These are phyloP conservation scores for Sporothrix luriei DNA, from an alignment of 2,329 filamentous ascomycete genomes.

Conservation along the genomic window DNA sequence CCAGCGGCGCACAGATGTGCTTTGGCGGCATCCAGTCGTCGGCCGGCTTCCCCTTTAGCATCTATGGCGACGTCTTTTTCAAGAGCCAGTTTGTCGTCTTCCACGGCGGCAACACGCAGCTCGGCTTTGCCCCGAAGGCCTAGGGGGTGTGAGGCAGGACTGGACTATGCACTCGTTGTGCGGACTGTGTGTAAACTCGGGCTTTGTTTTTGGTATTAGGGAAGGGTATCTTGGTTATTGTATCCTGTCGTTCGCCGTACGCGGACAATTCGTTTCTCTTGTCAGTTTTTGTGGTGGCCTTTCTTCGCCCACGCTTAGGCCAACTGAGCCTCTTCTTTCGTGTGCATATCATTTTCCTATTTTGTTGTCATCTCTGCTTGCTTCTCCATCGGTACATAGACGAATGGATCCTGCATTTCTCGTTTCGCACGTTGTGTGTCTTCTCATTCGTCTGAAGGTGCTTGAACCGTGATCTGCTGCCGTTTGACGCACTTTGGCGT, in stretches of 20 bases:
- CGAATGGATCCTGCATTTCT: not conserved
- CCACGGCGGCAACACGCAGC: conserved; percentile 43
- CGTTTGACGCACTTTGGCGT: not conserved
- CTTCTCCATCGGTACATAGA: conserved; percentile 8
- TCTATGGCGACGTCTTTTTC: conserved; percentile 41
- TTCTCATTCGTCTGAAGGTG: conserved; percentile 4
- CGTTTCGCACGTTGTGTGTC: not conserved
- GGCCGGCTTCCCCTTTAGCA: conserved; percentile 37
- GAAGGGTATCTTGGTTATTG: not conserved
- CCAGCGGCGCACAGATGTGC: conserved; percentile 36
- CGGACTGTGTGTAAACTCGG: no score
- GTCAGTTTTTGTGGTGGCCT: not conserved
- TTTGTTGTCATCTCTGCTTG: not conserved
- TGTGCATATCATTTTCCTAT: not conserved
- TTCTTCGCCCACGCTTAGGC: conserved; percentile 4
- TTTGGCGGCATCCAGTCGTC: conserved; percentile 45
- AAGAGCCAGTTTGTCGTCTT: conserved; percentile 44
- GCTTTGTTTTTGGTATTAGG: not conserved
- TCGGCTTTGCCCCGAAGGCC: conserved; percentile 47
- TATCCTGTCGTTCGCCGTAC: not conserved
- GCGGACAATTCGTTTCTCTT: not conserved
- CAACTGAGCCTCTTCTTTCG: not conserved
- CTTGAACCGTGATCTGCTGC: not conserved
- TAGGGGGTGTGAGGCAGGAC: not conserved
- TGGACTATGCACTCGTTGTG: no score